Base-by-base conservation (phyloP, 148 eudicot species). In the Amaranthus palmeri region DNA sequence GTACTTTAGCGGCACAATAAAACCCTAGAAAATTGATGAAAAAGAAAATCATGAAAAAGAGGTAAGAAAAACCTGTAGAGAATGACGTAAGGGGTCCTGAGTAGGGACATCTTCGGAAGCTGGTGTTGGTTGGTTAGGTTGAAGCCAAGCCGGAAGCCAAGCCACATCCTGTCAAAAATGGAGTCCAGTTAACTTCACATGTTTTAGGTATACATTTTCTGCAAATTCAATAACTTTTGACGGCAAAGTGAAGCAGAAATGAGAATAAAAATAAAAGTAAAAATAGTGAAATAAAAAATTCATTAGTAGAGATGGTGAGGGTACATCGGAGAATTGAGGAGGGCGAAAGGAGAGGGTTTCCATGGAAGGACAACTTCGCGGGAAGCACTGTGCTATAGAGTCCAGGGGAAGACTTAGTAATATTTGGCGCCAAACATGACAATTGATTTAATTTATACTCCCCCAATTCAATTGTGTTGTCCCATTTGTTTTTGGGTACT, bases 251-350 rank as follows among this genome's bases (percentile, higher is more conserved):
- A 49, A 8, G 4, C 5, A 14, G 47, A 60, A 9, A 36, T 55
- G 5, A 58, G 3, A 14, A 52, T 12, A 59, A 46, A 3, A 50
- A 45, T 61, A 55, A 45, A 11, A 3, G 44, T 4, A 41, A 56
- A n/a, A 45, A 5, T 6, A 41, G 10, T 15, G 63, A 25, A 71
- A 77, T 54, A 50, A 61, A 50, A 69, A 25, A 25, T 25, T 25
- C 36, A 25, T n/a, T n/a, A n/a, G n/a, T 25, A 25, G 36, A 25
- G 36, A 25, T 25, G 72, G 59, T 50, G 14, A 57, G 44, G 15
- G 42, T 82, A 79, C 82, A 8, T 82, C 82, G 75, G 85, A 82
- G 61, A 82, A 82, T 53, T 76, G 85, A 15, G 85, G 85, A 69
- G 72, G 85, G 25, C 82, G 80, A 63, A 82, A 76, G 67, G 82